Base-by-base conservation (phyloP, 306 rosid species). In the Fragaria ananassa region DNA sequence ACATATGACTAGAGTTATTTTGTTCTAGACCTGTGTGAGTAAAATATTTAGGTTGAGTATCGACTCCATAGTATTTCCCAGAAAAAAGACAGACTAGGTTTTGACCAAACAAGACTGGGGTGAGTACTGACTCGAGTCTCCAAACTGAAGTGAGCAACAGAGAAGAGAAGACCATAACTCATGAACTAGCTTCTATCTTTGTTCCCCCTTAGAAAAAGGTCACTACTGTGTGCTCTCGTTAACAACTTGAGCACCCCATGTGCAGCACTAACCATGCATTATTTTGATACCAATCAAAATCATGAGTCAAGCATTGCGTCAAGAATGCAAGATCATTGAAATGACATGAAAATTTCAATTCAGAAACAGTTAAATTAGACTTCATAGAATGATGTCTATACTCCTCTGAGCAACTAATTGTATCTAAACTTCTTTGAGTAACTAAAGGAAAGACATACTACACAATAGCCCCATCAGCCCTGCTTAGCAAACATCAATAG, bases 181-280 rank as follows among this genome's bases (percentile, higher is more conserved):
- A 15, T 5, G 27, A 42, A 73, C 54, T 19, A 37, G 76, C 66
- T 72, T 72, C 65, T 71, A 12, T 56, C 53, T 35, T 45, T 14
- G 14, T 12, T 49, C 31, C 45, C 45, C 54, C 45, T 29, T 23
- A 17, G 0, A 60, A 42, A 27, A 66, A 74, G 4, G 17, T 47
- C 77, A 57, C 45, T 37, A 72, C 66, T 19, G 7, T 57, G 44
- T 44, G n/a, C 21, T 74, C 58, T 60, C 29, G 57, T 35, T 45
- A 35, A 74, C 57, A 44, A 74, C 45, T 17, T 5, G 49, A 61
- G 58, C 56, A 58, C 11, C 45, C 68, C 78, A 61, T 44, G 78
- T 61, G 60, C 44, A 58, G 69, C 58, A 54, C 51, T 14, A 56
- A 41, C 17, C 15, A 8, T 47, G 56, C 54, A 58, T 73, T 25